Base-by-base conservation (phyloP, 768 basidiomycete genomes). In the Suillus discolor region DNA sequence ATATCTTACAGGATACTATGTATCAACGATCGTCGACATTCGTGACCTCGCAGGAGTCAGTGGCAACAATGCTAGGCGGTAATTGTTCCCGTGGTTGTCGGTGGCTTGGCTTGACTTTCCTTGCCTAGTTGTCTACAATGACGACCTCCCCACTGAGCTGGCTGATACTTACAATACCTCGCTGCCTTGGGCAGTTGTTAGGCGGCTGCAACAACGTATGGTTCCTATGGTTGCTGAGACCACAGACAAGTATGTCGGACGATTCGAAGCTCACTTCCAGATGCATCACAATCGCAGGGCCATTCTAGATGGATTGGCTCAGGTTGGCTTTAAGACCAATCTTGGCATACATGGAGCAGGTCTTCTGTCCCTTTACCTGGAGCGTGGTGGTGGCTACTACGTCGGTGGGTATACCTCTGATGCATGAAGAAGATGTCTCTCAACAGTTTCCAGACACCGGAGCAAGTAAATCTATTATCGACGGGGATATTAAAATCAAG, bases 401-500 rank as follows among this genome's bases (percentile, higher is more conserved):
- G 65, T 83, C 13, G 80, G 82, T 77, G 57, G 31, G 73, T 63
- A 28, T 18, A 36, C 8, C 0, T 13, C 62, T 23, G 18, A 42
- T 38, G 36, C 38, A n/a, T 49, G 0, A 47, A 13, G 6, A 62
- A 28, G n/a, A 18, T 45, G 31, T 64, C 55, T n/a, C n/a, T 47
- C 36, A 59, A 59, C 16, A 36, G 36, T 47, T 9, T 20, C 59
- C 53, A 79, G 79, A 78, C 20, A 68, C 70, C 9, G 84, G 83
- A 12, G 81, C 81, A 0, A 79, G 81, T 61, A 76, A 80, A 62
- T 74, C 80, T 62, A 81, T 85, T 68, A 78, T 77, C 28, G 72
- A 82, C 31, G 83, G 85, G 18, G 76, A 79, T 57, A 85, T 87
- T 75, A 84, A 84, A 68, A 68, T 86, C 72, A 85, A 84, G 76